A percentile compares a stretch with the other conserved stretches of the same genome.
Conservation (phyloP, 2,329 filamentous ascomycete species). For the Fusarium brevicatenulatum region DNA sequence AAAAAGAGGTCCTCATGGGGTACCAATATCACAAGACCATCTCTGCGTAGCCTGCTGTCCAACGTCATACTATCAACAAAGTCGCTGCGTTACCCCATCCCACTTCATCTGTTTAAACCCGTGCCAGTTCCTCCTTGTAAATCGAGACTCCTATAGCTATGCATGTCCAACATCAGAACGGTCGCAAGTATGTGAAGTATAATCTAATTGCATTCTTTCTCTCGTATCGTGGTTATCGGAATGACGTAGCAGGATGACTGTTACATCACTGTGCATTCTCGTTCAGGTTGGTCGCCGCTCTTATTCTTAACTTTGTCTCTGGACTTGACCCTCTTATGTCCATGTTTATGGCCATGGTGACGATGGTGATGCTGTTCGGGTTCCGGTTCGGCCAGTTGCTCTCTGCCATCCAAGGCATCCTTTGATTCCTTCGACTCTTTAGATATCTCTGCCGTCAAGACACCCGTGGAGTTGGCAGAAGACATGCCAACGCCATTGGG, state of each 20-base stretch:
- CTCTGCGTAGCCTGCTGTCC: neutral
- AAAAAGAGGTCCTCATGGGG: neutral
- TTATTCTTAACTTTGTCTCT: constrained; percentile 55
- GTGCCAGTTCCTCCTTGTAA: constrained; percentile 5
- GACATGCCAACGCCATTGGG: constrained; percentile 40
- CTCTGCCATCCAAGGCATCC: constrained; percentile 25
- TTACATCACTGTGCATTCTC: constrained; percentile 62
- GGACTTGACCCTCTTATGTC: constrained; percentile 51
- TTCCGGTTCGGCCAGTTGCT: constrained; percentile 40
- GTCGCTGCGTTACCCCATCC: neutral
- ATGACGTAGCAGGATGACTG: neutral
- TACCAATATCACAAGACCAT: neutral
- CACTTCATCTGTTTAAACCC: neutral
- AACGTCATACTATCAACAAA: constrained; percentile 13
- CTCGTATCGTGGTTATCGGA: neutral
- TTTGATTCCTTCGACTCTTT: constrained; percentile 32
- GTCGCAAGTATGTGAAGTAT: neutral
- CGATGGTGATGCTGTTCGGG: constrained; percentile 32
- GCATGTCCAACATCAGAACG: constrained; percentile 15
- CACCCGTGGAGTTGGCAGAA: constrained; percentile 41
- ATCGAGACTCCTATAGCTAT: constrained; percentile 29
- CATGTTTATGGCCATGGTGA: constrained; percentile 47
- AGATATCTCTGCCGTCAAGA: constrained; percentile 39
- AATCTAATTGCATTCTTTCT: neutral
- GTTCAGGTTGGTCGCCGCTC: constrained; percentile 52